phyloP scores from a whole-genome alignment of 495 filamentous ascomycete genomes.

The Penicillium silybi region DNA sequence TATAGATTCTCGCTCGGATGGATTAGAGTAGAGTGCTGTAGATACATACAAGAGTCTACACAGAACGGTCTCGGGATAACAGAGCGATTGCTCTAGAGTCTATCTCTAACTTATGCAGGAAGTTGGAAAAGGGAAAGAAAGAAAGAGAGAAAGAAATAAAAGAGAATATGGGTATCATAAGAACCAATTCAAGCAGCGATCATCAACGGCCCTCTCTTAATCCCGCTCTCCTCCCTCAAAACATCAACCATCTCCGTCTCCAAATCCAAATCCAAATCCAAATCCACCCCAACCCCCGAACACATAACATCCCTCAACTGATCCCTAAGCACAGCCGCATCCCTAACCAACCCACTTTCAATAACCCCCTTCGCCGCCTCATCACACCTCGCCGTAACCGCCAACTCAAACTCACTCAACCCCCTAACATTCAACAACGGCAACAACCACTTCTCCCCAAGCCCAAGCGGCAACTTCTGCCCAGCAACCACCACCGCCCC shows the following conservation, averaged over 20 bases:
- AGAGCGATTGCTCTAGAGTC: not conserved
- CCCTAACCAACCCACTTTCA: constrained; percentile 24
- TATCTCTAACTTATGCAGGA: not conserved
- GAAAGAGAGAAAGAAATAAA: not conserved
- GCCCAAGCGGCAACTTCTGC: constrained; percentile 22
- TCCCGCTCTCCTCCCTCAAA: constrained; percentile 1
- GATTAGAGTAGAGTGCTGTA: not conserved
- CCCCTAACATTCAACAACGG: constrained; percentile 34
- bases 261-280: constrained; percentile 1
- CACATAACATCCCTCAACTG: constrained; percentile 27
- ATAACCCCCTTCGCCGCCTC: constrained; percentile 23
- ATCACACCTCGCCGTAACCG: constrained; percentile 39
- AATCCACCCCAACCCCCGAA: constrained; percentile 8
- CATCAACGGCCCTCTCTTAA: constrained; percentile 10
- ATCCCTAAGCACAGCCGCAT: constrained; percentile 31
- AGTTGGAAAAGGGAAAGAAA: not conserved
- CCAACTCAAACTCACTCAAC: constrained; percentile 33
- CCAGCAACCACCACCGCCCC: constrained; percentile 16
- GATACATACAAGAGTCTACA: not conserved
- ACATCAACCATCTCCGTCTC: constrained; percentile 5
- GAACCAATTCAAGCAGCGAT: constrained; percentile 14
- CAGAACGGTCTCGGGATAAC: no score
- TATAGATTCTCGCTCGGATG: not conserved
- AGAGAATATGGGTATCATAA: not conserved
- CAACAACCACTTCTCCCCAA: constrained; percentile 29